Evolutionary conservation across 345 rosid species (phyloP).

Genomic region (Cardamine chenopodiifolia): DNA sequence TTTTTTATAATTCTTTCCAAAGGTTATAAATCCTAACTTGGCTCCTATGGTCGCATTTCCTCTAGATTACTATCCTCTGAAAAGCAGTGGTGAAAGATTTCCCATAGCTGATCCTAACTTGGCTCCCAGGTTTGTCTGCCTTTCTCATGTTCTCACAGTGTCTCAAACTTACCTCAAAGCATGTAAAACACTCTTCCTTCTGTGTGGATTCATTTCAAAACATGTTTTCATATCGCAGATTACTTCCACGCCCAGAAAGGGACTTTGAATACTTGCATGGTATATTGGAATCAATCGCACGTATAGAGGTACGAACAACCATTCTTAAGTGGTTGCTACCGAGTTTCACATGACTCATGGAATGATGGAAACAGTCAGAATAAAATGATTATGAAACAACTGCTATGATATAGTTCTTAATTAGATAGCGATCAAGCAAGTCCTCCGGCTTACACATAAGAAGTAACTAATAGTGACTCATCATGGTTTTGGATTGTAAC

Average conservation of each 20-base stretch:
- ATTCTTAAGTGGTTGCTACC: not conserved
- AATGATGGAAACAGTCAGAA: too few species aligned
- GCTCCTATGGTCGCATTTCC: constrained; percentile 60
- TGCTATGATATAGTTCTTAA: not conserved
- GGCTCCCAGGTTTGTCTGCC: constrained; percentile 80
- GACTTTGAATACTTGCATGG: constrained; percentile 89
- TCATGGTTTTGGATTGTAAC: not conserved
- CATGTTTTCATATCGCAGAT: constrained; percentile 48
- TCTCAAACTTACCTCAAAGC: not conserved
- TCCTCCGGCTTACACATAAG: not conserved
- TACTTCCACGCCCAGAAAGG: constrained; percentile 78
- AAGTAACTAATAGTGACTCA: not conserved
- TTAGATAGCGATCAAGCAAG: not conserved
- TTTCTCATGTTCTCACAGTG: too few species aligned
- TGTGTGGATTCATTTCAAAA: not conserved
- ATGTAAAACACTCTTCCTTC: not conserved
- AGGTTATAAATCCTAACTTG: too few species aligned
- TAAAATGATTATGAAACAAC: too few species aligned
- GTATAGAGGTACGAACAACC: constrained; percentile 64
- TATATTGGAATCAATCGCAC: constrained; percentile 86
- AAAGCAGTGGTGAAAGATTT: constrained; percentile 75
- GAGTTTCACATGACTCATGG: constrained; percentile 8
- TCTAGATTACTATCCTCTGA: constrained; percentile 86
- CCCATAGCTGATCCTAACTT: constrained; percentile 84
- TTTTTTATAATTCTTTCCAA: not conserved